Conservation (phyloP, 2,329 filamentous ascomycete genomes). For the Fonsecaea monophora region DNA sequence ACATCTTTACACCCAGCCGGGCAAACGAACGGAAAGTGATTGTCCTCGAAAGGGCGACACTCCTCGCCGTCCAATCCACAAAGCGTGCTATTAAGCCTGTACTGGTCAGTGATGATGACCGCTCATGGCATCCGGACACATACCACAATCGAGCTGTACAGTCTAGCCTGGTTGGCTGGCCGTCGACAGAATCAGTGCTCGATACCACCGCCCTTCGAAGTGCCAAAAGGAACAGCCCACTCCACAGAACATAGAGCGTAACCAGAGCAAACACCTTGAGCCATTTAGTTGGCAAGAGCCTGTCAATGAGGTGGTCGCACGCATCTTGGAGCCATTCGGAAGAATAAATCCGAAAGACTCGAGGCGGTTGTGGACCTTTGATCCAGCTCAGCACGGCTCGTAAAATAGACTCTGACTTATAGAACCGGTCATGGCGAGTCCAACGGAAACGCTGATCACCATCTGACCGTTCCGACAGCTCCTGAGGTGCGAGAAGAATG, state of each 20-base stretch:
- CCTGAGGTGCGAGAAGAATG: background rate
- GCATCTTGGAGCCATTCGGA: constrained; percentile 15
- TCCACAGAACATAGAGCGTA: constrained; percentile 6
- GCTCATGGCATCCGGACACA: background rate
- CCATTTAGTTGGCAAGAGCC: background rate
- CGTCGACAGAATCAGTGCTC: constrained; percentile 1
- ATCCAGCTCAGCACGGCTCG: constrained; percentile 8
- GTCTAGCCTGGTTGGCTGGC: background rate
- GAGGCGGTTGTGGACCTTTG: constrained; percentile 8
- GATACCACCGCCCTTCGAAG: background rate
- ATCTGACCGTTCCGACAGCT: background rate
- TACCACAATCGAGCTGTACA: constrained; percentile 15
- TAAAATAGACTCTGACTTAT: background rate
- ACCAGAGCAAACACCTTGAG: constrained; percentile 7
- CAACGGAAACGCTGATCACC: background rate
- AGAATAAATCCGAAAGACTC: constrained; percentile 12
- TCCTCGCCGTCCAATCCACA: constrained; percentile 64
- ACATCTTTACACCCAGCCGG: constrained; percentile 63
- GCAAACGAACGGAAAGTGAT: constrained; percentile 63
- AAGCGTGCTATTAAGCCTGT: constrained; percentile 25
- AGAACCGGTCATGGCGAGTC: too few species aligned
- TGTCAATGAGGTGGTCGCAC: constrained; percentile 12
- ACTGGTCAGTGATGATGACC: background rate
- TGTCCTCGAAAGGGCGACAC: constrained; percentile 64
- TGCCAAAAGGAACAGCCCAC: constrained; percentile 7